phyloP scores from a whole-genome alignment of 2,329 filamentous ascomycete species.

The Tolypocladium cylindrosporum region DNA sequence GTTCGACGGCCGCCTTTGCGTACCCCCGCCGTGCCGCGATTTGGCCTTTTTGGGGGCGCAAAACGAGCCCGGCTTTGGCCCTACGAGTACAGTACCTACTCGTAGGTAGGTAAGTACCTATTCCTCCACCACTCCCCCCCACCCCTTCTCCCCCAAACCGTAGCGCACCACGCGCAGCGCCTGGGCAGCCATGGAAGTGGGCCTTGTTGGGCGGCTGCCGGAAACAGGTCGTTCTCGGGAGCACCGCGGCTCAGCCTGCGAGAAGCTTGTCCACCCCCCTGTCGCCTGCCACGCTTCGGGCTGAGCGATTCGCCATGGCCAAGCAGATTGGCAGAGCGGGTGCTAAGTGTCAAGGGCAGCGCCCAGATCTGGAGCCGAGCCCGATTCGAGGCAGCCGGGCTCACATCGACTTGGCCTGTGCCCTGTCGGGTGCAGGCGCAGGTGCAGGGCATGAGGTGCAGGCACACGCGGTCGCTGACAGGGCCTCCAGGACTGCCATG shows the following conservation, averaged over 20 bases:
- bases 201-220: conserved; percentile 2
- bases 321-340: background rate
- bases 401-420: background rate
- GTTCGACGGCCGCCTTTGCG: background rate
- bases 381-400: background rate
- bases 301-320: background rate
- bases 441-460: background rate
- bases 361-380: background rate
- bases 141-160: background rate
- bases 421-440: background rate
- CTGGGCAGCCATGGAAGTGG: background rate
- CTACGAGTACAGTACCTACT: background rate
- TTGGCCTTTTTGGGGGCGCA: background rate
- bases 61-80: background rate
- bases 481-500: background rate
- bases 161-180: background rate
- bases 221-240: conserved; percentile 7
- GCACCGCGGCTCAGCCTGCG: conserved; percentile 6
- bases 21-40: background rate
- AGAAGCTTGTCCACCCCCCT: conserved; percentile 1
- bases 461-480: background rate
- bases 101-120: too few species aligned
- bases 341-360: background rate
- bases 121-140: background rate
- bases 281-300: background rate